A percentile compares a stretch with the other conserved stretches of the same genome.
Conservation (phyloP, 2,329 filamentous ascomycete genomes). For the Juglanconis sp. region DNA sequence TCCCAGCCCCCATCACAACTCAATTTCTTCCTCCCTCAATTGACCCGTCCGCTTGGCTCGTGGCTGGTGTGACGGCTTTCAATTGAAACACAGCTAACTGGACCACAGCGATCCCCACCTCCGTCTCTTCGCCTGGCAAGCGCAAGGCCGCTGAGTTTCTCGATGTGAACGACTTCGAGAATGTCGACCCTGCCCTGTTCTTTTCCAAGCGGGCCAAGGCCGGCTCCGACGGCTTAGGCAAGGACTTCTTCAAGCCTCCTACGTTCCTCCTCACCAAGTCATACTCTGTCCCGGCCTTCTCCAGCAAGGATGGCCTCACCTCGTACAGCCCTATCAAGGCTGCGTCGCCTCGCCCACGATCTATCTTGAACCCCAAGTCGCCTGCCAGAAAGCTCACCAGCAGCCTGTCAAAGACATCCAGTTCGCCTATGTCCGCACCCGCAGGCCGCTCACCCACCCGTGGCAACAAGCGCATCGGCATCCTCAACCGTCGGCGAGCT, state of each 20-base stretch:
- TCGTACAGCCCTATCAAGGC: slow-evolving; percentile 26
- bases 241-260: slow-evolving; percentile 48
- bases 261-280: slow-evolving; percentile 44
- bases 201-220: slow-evolving; percentile 60
- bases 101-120: slow-evolving; percentile 35
- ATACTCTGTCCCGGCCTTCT: slow-evolving; percentile 28
- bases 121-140: slow-evolving; percentile 42
- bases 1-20: slow-evolving; percentile 18
- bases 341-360: slow-evolving; percentile 37
- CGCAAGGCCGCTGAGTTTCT: slow-evolving; percentile 54
- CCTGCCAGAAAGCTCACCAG: slow-evolving; percentile 46
- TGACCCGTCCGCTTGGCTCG: background rate
- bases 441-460: slow-evolving; percentile 79
- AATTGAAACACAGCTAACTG: slow-evolving; percentile 24
- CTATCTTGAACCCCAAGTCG: slow-evolving; percentile 51
- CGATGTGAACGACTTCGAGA: slow-evolving; percentile 55
- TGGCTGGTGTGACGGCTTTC: background rate
- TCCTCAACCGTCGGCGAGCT: slow-evolving; percentile 65
- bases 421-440: slow-evolving; percentile 57
- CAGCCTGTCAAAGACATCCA: slow-evolving; percentile 42
- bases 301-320: slow-evolving; percentile 27
- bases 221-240: slow-evolving; percentile 34
- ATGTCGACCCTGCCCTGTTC: slow-evolving; percentile 52
- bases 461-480: slow-evolving; percentile 61
- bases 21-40: background rate